These are phyloP conservation scores for Asparagopsis taxiformis DNA, from an alignment of 31 red algal species.

Conservation along the genomic window DNA sequence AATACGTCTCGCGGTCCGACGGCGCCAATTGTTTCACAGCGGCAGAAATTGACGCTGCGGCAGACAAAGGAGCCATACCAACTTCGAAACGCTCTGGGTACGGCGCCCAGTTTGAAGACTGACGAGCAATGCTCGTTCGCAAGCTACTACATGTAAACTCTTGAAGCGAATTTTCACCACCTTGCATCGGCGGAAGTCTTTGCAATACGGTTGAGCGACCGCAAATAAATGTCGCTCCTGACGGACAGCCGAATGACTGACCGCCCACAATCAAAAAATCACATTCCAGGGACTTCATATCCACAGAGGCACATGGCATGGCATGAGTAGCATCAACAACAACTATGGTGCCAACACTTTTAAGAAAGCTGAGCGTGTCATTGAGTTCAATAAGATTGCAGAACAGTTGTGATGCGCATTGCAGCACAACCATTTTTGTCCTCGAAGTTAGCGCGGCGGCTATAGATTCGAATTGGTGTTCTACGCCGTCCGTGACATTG, in stretches of 20 bases:
- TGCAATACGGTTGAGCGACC: constrained; percentile 3
- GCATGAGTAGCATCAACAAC: constrained; percentile 27
- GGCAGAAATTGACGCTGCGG: constrained; percentile 10
- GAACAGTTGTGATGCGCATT: constrained; percentile 6
- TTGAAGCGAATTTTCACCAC: constrained; percentile 38
- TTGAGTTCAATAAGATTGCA: constrained; percentile 5
- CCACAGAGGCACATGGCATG: not conserved
- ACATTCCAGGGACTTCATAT: constrained; percentile 10
- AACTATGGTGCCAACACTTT: constrained; percentile 11
- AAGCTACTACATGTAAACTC: not conserved
- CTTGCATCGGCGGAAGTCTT: constrained; percentile 22
- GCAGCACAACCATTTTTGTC: constrained; percentile 38
- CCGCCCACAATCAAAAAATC: constrained; percentile 32
- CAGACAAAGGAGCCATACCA: constrained; percentile 18
- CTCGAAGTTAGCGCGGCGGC: not conserved
- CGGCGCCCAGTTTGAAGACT: constrained; percentile 23
- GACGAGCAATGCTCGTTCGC: not conserved
- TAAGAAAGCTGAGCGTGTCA: constrained; percentile 31
- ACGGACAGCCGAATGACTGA: constrained; percentile 17
- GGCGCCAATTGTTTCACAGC: constrained; percentile 7
- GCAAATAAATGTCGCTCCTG: constrained; percentile 31
- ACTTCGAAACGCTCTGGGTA: constrained; percentile 53
- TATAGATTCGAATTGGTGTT: not conserved
- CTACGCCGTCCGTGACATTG: not conserved
- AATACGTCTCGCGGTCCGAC: not conserved